Base-by-base conservation (phyloP, 306 rosid species). In the Gynostemma pentaphyllum region DNA sequence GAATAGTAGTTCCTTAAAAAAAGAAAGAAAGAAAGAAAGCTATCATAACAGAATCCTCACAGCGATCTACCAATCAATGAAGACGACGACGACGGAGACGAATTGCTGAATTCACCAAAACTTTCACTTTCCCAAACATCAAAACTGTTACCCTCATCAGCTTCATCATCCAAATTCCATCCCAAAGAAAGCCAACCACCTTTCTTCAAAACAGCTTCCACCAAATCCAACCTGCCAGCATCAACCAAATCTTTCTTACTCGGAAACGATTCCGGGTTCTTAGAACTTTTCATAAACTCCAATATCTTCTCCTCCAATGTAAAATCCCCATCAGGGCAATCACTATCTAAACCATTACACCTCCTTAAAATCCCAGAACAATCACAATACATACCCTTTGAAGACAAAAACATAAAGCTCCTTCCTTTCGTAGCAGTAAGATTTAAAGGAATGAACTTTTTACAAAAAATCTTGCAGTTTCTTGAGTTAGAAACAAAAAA, bases 111-210 rank as follows among this genome's bases (percentile, higher is more conserved):
- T n/a, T 57, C 66, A 53, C 26, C 56, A 78, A 73, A 40, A 63
- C 42, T 19, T 16, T 44, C 68, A 54, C 14, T 28, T 16, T 41
- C 55, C 60, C 30, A 42, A 24, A 22, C 46, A 21, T 57, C 39
- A 12, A 52, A 45, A 5, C 21, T 27, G 39, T 54, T 14, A 18
- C 46, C 54, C 23, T 27, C 73, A 47, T 60, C 66, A 0, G 68
- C 80, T 21, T 73, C 76, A 8, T 69, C 74, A 68, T 75, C 71
- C 75, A 70, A 71, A 82, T 84, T 80, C 99, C 97, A 94, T 41
- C 97, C 97, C 29, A 78, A 64, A n/a, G 85, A 75, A 62, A 94
- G 87, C 97, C 97, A 94, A 2, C 97, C 97, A 42, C 97, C 99
- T 81, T 65, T 74, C 16, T 62, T 69, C 1, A 22, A 75, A 44